Evolutionary conservation across 805 yeast species (phyloP), one percentile per base, ranked within the genome.

Genomic region (Hanseniaspora mollemarum): DNA sequence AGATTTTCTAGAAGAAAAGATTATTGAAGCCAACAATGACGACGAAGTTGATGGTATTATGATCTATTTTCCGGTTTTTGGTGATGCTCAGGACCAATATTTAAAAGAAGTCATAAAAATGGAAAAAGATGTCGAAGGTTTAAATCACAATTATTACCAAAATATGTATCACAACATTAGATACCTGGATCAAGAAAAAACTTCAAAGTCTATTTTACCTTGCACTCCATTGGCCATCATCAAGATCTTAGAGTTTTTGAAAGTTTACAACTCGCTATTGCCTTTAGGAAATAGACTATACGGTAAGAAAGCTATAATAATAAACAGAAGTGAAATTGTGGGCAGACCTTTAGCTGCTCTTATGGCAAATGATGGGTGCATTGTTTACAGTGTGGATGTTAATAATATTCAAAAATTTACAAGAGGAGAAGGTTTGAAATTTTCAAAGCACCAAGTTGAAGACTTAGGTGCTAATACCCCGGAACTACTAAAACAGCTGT

Each of bases 1-100:
- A 62, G 95, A 92, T 57, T 82, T 80, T 31, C 72, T 92, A 54
- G 98, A 92, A 64, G 87, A 81, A 57, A 80, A 78, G 29, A 78
- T 92, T 54, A 75, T 87, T 43, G 78, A 75, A 38, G 96, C 97
- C 53, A 92, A 92, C 64, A 70, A 71, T 26, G 90, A 88, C 60
- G 77, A 74, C 51, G 58, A 63, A 0, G 85, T 90, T 36, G 81
- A 87, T 62, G 98, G 97, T 22, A 92, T 92, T 57, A 87, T 92
- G 84, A 90, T 92, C 15, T 92, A 92, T 65, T 92, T 90, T 75
- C 98, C 98, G 0, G 97, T 92, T 2, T 92, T 86, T 67, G 96
- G 95, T 2, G 85, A 86, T 62, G 77, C 85, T 53, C 97, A 92
- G 67, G 98, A 92, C 66, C 95, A 85, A 67, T 92, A 92, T 65